Conservation (phyloP, 768 basidiomycete species). For the Phylloporus sp. region DNA sequence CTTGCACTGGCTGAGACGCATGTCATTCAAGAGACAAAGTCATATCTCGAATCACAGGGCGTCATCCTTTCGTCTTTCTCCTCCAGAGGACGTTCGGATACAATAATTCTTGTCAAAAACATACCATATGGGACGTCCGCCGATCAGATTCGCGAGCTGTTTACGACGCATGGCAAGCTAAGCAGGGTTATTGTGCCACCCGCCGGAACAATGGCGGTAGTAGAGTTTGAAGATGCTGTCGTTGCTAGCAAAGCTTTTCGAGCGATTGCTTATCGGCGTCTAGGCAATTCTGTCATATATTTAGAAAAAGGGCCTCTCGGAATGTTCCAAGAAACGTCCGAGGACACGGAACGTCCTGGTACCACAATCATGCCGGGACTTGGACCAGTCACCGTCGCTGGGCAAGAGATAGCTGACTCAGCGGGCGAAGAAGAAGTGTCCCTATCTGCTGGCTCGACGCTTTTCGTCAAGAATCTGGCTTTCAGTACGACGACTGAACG, state of each 20-base stretch:
- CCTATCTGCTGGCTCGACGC: conserved; percentile 67
- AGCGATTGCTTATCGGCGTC: conserved; percentile 77
- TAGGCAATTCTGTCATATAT: conserved; percentile 88
- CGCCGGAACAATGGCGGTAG: conserved; percentile 87
- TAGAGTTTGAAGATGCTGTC: conserved; percentile 71
- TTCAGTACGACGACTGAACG: conserved; percentile 83
- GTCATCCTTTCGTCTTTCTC: conserved; percentile 59
- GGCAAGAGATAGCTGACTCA: conserved; percentile 33
- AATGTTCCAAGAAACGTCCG: conserved; percentile 57
- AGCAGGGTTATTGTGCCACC: conserved; percentile 78
- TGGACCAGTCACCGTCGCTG: conserved; percentile 40
- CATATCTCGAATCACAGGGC: conserved; percentile 77
- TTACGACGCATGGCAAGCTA: conserved; percentile 69
- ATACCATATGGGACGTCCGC: conserved; percentile 86
- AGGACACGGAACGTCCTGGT: conserved; percentile 18
- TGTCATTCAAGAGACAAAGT: conserved; percentile 91
- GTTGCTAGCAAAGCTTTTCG: conserved; percentile 75
- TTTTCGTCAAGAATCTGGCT: conserved; percentile 94
- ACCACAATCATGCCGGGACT: conserved; percentile 15
- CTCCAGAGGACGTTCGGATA: conserved; percentile 58
- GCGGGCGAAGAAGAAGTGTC: conserved; percentile 37
- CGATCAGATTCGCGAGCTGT: conserved; percentile 72
- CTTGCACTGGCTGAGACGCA: conserved; percentile 95
- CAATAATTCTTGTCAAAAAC: conserved; percentile 90
- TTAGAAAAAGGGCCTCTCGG: conserved; percentile 87